Conservation (phyloP, 345 rosid species). For the Hirschfeldia incana region DNA sequence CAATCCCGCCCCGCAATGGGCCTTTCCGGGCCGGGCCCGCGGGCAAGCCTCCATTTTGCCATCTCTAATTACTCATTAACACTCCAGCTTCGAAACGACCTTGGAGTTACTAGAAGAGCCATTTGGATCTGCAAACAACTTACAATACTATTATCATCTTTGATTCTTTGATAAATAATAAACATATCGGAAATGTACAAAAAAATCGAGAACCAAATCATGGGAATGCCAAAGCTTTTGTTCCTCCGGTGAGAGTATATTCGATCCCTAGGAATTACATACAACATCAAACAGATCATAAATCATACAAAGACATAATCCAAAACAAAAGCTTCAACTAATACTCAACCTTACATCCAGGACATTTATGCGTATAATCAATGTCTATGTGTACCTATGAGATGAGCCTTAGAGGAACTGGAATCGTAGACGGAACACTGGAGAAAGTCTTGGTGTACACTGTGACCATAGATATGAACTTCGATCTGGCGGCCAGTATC, state of each 20-base stretch:
- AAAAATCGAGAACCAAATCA: conserved; percentile 54
- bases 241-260: conserved; percentile 62
- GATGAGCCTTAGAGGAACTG: conserved; percentile 52
- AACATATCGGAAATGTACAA: neutral
- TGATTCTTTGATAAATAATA: neutral
- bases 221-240: conserved; percentile 94
- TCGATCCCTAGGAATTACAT: conserved; percentile 54
- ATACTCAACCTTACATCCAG: neutral
- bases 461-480: conserved; percentile 61
- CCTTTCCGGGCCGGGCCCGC: too few relatives aligned
- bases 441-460: conserved; percentile 76
- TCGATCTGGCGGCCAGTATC: conserved; percentile 77
- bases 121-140: conserved; percentile 52
- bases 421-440: conserved; percentile 81
- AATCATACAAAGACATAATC: neutral
- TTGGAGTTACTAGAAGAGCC: conserved; percentile 66
- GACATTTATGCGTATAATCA: neutral
- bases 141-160: neutral
- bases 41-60: too few relatives aligned
- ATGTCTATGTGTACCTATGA: conserved; percentile 49
- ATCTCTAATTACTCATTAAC: too few relatives aligned
- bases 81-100: conserved; percentile 56
- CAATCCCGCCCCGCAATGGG: too few relatives aligned
- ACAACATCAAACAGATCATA: neutral
- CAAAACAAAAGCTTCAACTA: neutral